Evolutionary conservation across 2,329 filamentous ascomycete species (phyloP), one percentile per base, ranked within the genome.

Genomic region (Fusarium nygamai): DNA sequence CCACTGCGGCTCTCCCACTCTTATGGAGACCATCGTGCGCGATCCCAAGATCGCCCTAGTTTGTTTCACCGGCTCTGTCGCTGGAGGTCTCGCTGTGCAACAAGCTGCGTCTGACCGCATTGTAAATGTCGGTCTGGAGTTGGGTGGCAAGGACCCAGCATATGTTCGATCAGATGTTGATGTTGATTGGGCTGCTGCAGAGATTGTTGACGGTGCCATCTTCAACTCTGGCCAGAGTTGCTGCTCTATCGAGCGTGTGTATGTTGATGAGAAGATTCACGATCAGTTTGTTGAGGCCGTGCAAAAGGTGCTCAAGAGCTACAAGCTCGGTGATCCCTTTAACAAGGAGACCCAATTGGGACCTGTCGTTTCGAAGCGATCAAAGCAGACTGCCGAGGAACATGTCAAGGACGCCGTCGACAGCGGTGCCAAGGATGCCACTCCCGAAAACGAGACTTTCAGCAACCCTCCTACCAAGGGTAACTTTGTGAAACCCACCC

Each of bases 201-300:
- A 98, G 84, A 96, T 98, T 78, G 94, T 98, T 20, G 96, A 98
- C 78, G 96, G 96, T 27, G 92, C 95, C n/a, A 87, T 98, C 65
- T 98, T 98, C 88, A 98, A 98, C 85, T 98, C 95, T 59, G 96
- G 96, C n/a, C 96, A 98, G 86, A 97, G 94, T 81, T 98, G 96
- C 87, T 98, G 96, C 84, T 93, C 94, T 31, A 88, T 98, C 61
- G 96, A 98, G 85, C 89, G 96, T 39, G 91, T 98, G 27, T 98
- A 98, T 79, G 95, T 98, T 10, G 91, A 96, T 78, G 92, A 93
- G 80, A 91, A 90, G 76, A 90, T 98, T 57, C 91, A 98, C 82
- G 94, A 97, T 78, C 85, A 89, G 19, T 98, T 98, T 78, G 88
- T 98, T 59, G 87, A 90, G 59, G 94, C 93, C 10, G 88, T 94